Evolutionary conservation across 2,329 filamentous ascomycete species (phyloP).

Genomic region (Colletotrichum phormii): DNA sequence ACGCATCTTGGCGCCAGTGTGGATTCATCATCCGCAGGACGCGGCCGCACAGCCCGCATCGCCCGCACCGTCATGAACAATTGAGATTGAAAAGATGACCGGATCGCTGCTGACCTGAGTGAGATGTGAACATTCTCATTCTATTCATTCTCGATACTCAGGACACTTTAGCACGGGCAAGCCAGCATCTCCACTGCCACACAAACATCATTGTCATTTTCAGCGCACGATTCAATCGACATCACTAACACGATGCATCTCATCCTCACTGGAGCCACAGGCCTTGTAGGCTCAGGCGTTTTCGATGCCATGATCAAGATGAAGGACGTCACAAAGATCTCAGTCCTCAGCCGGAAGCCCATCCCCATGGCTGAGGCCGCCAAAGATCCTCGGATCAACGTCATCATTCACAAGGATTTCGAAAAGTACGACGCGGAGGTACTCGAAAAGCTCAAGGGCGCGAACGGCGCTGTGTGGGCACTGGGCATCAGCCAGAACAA

Average conservation of each 20-base stretch:
- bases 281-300: conserved; percentile 71
- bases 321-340: conserved; percentile 70
- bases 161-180: neutral
- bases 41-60: neutral
- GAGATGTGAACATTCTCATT: neutral
- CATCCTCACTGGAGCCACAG: conserved; percentile 76
- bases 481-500: conserved; percentile 72
- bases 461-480: conserved; percentile 79
- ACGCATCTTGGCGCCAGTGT: neutral
- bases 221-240: neutral
- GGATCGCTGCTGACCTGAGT: neutral
- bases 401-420: conserved; percentile 78
- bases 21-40: neutral
- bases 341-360: conserved; percentile 74
- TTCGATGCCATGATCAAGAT: conserved; percentile 72
- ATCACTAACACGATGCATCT: conserved; percentile 63
- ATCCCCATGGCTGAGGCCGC: conserved; percentile 70
- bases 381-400: conserved; percentile 69
- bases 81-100: neutral
- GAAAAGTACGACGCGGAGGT: conserved; percentile 67
- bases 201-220: neutral
- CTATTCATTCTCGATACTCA: neutral
- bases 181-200: neutral
- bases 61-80: neutral
- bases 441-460: conserved; percentile 70